These are phyloP conservation scores for Xylaria cubensis DNA, from an alignment of 495 filamentous ascomycete genomes.

Conservation along the genomic window DNA sequence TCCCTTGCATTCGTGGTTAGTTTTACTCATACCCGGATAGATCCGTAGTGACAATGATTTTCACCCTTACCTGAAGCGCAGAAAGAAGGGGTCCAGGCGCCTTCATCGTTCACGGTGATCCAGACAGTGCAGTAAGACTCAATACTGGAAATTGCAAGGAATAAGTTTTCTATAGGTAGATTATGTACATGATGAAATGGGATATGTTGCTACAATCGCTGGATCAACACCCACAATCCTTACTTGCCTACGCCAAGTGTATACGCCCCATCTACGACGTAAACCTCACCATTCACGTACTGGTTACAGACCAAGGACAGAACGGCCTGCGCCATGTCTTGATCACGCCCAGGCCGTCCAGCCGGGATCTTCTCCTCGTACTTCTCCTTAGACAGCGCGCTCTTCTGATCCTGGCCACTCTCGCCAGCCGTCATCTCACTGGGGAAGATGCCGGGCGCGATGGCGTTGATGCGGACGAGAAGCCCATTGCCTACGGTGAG, in stretches of 20 bases:
- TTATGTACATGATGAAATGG: background rate
- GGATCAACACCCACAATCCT: background rate
- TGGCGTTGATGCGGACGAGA: slow-evolving; percentile 74
- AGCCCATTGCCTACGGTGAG: slow-evolving; percentile 70
- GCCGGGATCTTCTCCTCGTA: slow-evolving; percentile 65
- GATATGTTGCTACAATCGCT: background rate
- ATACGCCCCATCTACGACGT: slow-evolving; percentile 71
- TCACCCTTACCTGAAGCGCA: background rate
- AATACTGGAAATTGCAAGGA: background rate
- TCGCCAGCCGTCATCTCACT: slow-evolving; percentile 69
- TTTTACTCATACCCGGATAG: background rate
- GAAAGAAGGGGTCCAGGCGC: background rate
- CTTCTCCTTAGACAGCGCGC: slow-evolving; percentile 64
- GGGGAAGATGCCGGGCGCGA: slow-evolving; percentile 78
- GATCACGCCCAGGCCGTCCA: slow-evolving; percentile 68
- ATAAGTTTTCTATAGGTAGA: background rate
- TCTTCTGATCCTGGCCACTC: slow-evolving; percentile 67
- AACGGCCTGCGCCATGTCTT: slow-evolving; percentile 75
- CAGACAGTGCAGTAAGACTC: background rate
- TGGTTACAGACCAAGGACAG: slow-evolving; percentile 69
- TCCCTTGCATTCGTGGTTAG: background rate
- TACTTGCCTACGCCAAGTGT: slow-evolving; percentile 36
- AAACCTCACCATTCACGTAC: slow-evolving; percentile 73
- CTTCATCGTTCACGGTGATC: background rate
- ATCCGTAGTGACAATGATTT: background rate